A percentile compares a stretch with the other conserved stretches of the same genome.
Evolutionary conservation across 1,284 basidiomycete species (phyloP).

Genomic region (Austroboletus novae-zelandiae): DNA sequence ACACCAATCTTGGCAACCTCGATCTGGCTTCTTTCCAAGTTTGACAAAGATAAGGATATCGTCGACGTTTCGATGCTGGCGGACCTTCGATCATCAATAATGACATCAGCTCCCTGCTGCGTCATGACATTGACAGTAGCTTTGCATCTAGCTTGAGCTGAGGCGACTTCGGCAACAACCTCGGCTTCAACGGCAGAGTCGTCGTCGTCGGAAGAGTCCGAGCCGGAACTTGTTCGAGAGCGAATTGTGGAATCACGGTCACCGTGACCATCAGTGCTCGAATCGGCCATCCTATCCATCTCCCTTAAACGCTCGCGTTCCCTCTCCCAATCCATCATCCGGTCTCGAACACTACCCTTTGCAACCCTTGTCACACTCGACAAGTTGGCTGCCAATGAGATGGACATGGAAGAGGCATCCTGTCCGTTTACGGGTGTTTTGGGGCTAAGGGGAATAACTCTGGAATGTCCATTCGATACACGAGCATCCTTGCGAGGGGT

Average conservation of each 20-base stretch:
- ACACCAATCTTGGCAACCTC: conserved; percentile 30
- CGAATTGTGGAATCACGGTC: conserved; percentile 22
- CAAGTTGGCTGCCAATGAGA: conserved; percentile 19
- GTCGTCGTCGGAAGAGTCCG: conserved; percentile 19
- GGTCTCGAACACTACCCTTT: conserved; percentile 36
- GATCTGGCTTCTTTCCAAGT: conserved; percentile 27
- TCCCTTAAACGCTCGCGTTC: conserved; percentile 33
- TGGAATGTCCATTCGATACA: background rate
- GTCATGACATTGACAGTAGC: conserved; percentile 10
- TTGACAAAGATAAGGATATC: conserved; percentile 20
- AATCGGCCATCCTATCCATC: conserved; percentile 26
- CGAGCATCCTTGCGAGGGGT: conserved; percentile 8
- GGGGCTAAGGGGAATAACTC: conserved; percentile 2
- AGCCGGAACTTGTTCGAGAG: conserved; percentile 24
- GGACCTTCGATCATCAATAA: conserved; percentile 4
- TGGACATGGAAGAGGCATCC: conserved; percentile 5
- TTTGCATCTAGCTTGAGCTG: conserved; percentile 19
- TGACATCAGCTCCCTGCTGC: conserved; percentile 9
- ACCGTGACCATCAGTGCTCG: conserved; percentile 20
- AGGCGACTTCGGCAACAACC: conserved; percentile 26
- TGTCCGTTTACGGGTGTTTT: conserved; percentile 10
- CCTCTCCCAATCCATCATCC: conserved; percentile 39
- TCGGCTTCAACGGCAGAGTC: conserved; percentile 34
- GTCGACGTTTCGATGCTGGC: conserved; percentile 14
- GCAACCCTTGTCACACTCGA: conserved; percentile 22